phyloP scores from a whole-genome alignment of 2,329 filamentous ascomycete species.

The Phyllosticta capitalensis region DNA sequence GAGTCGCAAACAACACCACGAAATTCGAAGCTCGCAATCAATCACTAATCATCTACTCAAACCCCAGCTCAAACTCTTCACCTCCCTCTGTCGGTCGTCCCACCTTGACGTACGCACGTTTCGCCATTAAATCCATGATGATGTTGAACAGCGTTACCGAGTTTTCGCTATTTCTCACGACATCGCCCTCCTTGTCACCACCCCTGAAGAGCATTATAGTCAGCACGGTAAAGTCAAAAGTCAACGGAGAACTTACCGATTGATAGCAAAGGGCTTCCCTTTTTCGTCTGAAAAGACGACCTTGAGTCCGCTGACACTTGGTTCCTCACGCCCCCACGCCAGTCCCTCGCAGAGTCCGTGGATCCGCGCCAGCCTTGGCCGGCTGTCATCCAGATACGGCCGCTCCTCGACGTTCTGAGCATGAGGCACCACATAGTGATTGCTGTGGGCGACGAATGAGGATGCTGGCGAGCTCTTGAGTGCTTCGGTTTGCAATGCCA shows the following conservation, averaged over 20 bases:
- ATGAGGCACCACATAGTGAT: slow-evolving; percentile 35
- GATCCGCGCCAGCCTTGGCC: slow-evolving; percentile 29
- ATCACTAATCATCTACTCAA: slow-evolving; percentile 16
- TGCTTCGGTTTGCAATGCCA: slow-evolving; percentile 23
- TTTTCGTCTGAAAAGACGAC: slow-evolving; percentile 14
- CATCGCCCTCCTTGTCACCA: not conserved
- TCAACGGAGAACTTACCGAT: slow-evolving; percentile 15
- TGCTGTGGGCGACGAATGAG: slow-evolving; percentile 25
- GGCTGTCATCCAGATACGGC: slow-evolving; percentile 35
- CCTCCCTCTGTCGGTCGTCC: slow-evolving; percentile 24
- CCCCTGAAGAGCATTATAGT: not conserved
- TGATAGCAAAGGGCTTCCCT: slow-evolving; percentile 18
- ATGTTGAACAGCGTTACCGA: slow-evolving; percentile 23
- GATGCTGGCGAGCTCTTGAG: slow-evolving; percentile 12
- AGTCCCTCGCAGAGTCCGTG: slow-evolving; percentile 20
- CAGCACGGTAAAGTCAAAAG: not conserved
- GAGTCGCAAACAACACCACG: too few species aligned
- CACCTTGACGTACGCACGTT: slow-evolving; percentile 20
- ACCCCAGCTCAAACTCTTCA: slow-evolving; percentile 17
- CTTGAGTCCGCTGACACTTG: slow-evolving; percentile 21
- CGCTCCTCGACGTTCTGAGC: slow-evolving; percentile 28
- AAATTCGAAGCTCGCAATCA: too few species aligned
- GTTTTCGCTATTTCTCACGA: not conserved
- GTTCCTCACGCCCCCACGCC: slow-evolving; percentile 12
- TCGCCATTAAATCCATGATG: slow-evolving; percentile 27